phyloP scores from a whole-genome alignment of 176 grass and related monocot genomes.

The Aechmea fasciata region DNA sequence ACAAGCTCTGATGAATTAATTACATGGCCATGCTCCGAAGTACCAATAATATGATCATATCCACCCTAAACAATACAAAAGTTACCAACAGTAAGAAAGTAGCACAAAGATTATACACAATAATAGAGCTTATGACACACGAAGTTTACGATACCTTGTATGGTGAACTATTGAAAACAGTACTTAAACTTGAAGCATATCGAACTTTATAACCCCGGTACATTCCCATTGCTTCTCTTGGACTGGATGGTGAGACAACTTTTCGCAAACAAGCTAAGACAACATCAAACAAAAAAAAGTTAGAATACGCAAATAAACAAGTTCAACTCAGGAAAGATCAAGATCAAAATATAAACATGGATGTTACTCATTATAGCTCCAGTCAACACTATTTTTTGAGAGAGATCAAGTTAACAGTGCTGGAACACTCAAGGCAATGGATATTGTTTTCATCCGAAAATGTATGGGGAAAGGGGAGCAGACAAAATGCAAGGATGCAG shows the following conservation, averaged over 20 bases:
- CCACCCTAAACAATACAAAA: slow-evolving; percentile 47
- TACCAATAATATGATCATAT: slow-evolving; percentile 95
- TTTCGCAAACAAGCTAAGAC: slow-evolving; percentile 55
- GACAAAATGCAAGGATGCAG: too few species aligned
- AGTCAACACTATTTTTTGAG: too few species aligned
- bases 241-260: slow-evolving; percentile 44
- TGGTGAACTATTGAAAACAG: slow-evolving; percentile 45
- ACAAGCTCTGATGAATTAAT: slow-evolving; percentile 82
- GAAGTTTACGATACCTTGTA: slow-evolving; percentile 43
- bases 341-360: too few species aligned
- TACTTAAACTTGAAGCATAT: slow-evolving; percentile 80
- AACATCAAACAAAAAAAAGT: not conserved
- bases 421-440: too few species aligned
- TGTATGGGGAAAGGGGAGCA: too few species aligned
- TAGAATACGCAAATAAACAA: not conserved
- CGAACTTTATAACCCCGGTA: slow-evolving; percentile 96
- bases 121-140: slow-evolving; percentile 1
- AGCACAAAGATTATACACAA: not conserved
- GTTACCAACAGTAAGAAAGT: slow-evolving; percentile 6
- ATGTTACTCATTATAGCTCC: too few species aligned
- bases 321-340: too few species aligned
- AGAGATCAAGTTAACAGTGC: too few species aligned
- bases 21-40: slow-evolving; percentile 83
- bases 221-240: slow-evolving; percentile 50
- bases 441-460: too few species aligned